Conservation (phyloP, 2,329 filamentous ascomycete genomes). For the Fusarium albidum region DNA sequence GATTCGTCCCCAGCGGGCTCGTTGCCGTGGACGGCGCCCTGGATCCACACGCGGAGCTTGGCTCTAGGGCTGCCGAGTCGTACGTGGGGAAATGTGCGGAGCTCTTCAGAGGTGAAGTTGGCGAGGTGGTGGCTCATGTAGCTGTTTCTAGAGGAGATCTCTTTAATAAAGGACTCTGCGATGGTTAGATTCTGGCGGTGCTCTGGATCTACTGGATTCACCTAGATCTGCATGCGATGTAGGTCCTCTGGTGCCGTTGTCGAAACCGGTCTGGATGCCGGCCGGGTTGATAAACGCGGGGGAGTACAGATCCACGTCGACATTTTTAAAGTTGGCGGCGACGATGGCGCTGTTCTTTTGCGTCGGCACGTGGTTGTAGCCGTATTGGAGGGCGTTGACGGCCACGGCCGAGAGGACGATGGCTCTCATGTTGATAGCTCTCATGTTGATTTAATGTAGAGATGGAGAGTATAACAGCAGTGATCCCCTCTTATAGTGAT, state of each 20-base stretch:
- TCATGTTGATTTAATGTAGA: too few species aligned
- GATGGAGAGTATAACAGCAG: too few species aligned
- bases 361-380: slow-evolving; percentile 21
- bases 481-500: slow-evolving; percentile 22
- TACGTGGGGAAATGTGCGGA: slow-evolving; percentile 30
- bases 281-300: slow-evolving; percentile 14
- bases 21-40: slow-evolving; percentile 45
- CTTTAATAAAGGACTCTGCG: slow-evolving; percentile 17
- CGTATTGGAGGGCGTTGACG: slow-evolving; percentile 21
- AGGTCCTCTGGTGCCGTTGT: slow-evolving; percentile 27
- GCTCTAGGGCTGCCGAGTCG: slow-evolving; percentile 18
- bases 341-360: slow-evolving; percentile 12
- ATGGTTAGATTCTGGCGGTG: not conserved
- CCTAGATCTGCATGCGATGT: slow-evolving; percentile 27
- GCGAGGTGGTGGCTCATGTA: slow-evolving; percentile 25
- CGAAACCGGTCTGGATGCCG: slow-evolving; percentile 11
- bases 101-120: slow-evolving; percentile 30
- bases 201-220: not conserved
- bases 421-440: not conserved
- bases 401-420: slow-evolving; percentile 2
- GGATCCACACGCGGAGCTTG: slow-evolving; percentile 44
- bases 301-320: slow-evolving; percentile 20
- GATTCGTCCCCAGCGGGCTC: slow-evolving; percentile 45
- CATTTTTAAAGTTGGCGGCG: slow-evolving; percentile 28
- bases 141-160: slow-evolving; percentile 14